Evolutionary conservation across 768 basidiomycete species (phyloP).

Genomic region (Boletus vermiculosoides): DNA sequence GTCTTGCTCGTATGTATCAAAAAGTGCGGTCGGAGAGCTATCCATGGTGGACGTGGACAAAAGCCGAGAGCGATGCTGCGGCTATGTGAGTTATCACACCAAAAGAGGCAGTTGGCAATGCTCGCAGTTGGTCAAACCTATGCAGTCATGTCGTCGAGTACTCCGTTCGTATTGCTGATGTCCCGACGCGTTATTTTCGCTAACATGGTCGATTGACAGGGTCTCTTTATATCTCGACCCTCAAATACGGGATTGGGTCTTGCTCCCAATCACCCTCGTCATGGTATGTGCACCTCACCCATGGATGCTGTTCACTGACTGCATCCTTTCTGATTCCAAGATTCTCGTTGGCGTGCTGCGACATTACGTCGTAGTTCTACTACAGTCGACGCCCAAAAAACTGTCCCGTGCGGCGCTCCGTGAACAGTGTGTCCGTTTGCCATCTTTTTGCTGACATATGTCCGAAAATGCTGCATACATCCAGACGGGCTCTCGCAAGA

Average conservation of each 20-base stretch:
- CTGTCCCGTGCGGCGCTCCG: conserved; percentile 73
- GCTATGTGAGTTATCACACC: conserved; percentile 8
- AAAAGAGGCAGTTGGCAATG: conserved; percentile 25
- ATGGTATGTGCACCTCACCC: conserved; percentile 60
- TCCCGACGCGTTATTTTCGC: conserved; percentile 3
- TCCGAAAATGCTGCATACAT: conserved; percentile 22
- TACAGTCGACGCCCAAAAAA: conserved; percentile 84
- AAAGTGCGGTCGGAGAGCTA: conserved; percentile 79
- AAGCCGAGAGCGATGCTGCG: conserved; percentile 16
- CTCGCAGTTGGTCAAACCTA: conserved; percentile 4
- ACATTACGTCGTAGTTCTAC: conserved; percentile 86
- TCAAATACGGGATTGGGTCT: conserved; percentile 90
- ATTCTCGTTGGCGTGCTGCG: conserved; percentile 90
- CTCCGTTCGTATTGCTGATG: conserved; percentile 21
- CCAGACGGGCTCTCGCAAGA: conserved; percentile 70
- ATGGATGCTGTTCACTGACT: not conserved
- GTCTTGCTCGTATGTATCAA: conserved; percentile 91
- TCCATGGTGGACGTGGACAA: conserved; percentile 52
- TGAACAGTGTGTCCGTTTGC: conserved; percentile 73
- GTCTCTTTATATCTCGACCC: conserved; percentile 81
- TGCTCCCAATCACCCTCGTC: conserved; percentile 95
- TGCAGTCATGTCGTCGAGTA: conserved; percentile 38
- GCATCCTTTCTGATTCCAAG: conserved; percentile 38
- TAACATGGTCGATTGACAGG: conserved; percentile 27
- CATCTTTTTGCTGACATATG: conserved; percentile 1